Evolutionary conservation across 306 rosid species (phyloP).

Genomic region (Aeschynomene evenia): DNA sequence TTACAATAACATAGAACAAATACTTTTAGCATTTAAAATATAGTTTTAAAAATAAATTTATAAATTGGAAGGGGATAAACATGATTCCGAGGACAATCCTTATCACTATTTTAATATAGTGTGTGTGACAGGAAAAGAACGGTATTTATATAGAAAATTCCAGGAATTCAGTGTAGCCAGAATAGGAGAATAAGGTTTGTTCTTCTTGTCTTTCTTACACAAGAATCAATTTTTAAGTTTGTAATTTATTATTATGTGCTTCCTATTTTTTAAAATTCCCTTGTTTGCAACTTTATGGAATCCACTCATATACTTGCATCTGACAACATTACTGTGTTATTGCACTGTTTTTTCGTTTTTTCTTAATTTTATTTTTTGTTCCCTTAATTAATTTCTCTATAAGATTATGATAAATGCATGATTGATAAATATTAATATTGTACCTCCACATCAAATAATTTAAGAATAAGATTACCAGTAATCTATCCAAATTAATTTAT

Average conservation of each 20-base stretch:
- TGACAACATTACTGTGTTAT: neutral
- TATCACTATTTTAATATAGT: slow-evolving; percentile 32
- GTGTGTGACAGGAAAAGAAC: slow-evolving; percentile 38
- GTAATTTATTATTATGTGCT: slow-evolving; percentile 21
- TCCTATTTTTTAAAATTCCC: slow-evolving; percentile 20
- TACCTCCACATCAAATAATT: too few species aligned
- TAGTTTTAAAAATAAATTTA: too few species aligned
- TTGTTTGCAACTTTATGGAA: slow-evolving; percentile 29
- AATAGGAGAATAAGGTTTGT: slow-evolving; percentile 57
- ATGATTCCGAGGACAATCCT: slow-evolving; percentile 44
- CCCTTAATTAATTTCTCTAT: too few species aligned
- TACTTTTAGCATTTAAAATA: too few species aligned
- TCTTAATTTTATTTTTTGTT: too few species aligned
- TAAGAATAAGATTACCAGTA: too few species aligned
- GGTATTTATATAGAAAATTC: slow-evolving; percentile 38
- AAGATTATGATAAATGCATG: too few species aligned
- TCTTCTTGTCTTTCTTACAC: slow-evolving; percentile 83
- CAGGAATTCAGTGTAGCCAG: slow-evolving; percentile 59
- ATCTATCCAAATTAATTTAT: too few species aligned
- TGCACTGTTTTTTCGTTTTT: too few species aligned
- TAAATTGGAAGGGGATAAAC: slow-evolving; percentile 43
- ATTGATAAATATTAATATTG: too few species aligned
- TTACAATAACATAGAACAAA: too few species aligned
- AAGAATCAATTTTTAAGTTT: slow-evolving; percentile 48
- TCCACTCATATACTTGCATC: slow-evolving; percentile 18